Evolutionary conservation across 768 basidiomycete genomes (phyloP), one percentile per base, ranked within the genome.

Genomic region (Tricholoma saponaceum): DNA sequence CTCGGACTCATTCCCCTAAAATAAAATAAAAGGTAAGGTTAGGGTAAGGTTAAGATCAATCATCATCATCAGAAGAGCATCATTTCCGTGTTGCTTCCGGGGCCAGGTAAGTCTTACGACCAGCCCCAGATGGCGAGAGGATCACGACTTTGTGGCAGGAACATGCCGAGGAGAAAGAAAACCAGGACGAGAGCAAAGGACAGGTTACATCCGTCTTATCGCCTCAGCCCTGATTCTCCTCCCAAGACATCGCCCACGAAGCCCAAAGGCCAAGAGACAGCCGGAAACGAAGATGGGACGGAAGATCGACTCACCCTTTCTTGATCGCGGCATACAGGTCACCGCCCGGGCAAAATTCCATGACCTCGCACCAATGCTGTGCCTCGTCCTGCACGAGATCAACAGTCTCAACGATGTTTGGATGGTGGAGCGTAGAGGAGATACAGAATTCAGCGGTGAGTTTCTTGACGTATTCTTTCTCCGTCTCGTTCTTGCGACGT

Each of bases 391-490:
- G 97, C n/a, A 99, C 90, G 58, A 99, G 86, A 72, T 99, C 96
- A 58, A 99, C 96, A 5, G 96, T 99, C 77, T 98, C 95, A 68
- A 98, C 95, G 66, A 98, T 84, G 70, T 98, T 98, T 67, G 85
- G 77, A 69, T 96, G 95, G 69, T 93, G 92, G 26, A 98, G 74
- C 1, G 95, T 97, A 35, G 95, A 97, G 44, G 93, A 95, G 61
- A 98, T 98, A 74, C 95, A 98, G 74, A 98, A 98, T 71, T 98
- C 96, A 23, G 96, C 94, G 5, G 96, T 99, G 65, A 99, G 89
- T 74, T 99, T 99, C 85, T 99, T 99, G 76, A 99, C 87, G 67
- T 99, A 99, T 77, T 99, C 96, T 72, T 97, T 97, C 74, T 99
- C 96, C 5, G 95, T 86, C 77, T 99, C 96, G 67, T 96, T 97